Evolutionary conservation across 148 eudicot genomes (phyloP).

Genomic region (Rhododendron vialii): DNA sequence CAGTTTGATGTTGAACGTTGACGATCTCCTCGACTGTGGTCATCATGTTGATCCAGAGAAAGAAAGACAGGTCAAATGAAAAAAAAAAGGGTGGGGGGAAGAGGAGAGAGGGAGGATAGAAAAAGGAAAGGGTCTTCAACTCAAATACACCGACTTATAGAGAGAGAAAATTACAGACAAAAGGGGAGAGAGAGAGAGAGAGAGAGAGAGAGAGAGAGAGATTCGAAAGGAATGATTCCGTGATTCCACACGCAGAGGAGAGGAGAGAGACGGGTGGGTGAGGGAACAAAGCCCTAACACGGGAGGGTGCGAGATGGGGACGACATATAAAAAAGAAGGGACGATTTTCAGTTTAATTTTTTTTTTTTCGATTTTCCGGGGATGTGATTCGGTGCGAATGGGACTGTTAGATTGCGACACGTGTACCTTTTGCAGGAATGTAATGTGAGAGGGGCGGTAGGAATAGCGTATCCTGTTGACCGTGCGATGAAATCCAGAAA

Average conservation of each 20-base stretch:
- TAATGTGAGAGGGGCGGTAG: background rate
- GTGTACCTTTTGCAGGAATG: background rate
- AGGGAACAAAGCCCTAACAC: background rate
- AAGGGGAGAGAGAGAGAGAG: background rate
- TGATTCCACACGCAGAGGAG: background rate
- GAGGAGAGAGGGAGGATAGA: background rate
- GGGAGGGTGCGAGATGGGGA: background rate
- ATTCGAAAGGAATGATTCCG: background rate
- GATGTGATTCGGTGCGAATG: background rate
- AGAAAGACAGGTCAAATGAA: background rate
- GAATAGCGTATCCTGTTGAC: background rate
- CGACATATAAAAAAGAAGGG: background rate
- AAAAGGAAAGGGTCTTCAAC: background rate
- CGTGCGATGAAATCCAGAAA: background rate
- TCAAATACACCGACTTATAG: background rate
- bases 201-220: background rate
- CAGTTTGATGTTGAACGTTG: slow-evolving; percentile 7
- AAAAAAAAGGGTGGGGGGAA: background rate
- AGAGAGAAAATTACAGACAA: background rate
- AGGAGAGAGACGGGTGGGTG: background rate
- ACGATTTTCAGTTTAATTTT: background rate
- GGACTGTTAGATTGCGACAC: background rate
- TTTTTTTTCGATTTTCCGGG: background rate
- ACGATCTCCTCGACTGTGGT: slow-evolving; percentile 22
- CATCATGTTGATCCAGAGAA: slow-evolving; percentile 12